Evolutionary conservation across 345 rosid species (phyloP).

Genomic region (Cochlearia excelsa): DNA sequence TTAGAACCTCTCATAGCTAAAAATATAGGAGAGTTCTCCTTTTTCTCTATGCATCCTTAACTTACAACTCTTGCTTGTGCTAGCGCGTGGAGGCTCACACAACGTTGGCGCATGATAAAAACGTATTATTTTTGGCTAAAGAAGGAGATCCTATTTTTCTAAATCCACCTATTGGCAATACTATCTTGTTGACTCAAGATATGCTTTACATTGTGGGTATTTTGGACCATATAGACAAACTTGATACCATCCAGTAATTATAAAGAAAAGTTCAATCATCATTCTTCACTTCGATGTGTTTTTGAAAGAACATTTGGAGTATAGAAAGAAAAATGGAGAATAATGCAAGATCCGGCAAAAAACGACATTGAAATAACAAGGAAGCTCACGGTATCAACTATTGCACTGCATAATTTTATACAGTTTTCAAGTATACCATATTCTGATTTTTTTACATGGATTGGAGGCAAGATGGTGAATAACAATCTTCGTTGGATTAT

Average conservation of each 20-base stretch:
- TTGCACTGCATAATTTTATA: not conserved
- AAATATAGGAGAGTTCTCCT: too few relatives aligned
- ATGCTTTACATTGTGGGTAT: not conserved
- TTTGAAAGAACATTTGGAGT: constrained; percentile 2
- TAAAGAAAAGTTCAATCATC: not conserved
- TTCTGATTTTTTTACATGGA: not conserved
- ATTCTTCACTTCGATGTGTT: not conserved
- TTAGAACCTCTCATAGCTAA: too few relatives aligned
- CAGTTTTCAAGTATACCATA: not conserved
- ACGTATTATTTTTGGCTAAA: not conserved
- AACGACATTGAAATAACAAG: not conserved
- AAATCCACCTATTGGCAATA: not conserved
- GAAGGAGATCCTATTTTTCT: not conserved
- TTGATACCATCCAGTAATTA: not conserved
- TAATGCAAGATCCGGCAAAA: not conserved
- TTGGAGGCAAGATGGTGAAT: not conserved
- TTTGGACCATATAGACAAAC: not conserved
- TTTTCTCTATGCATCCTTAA: too few relatives aligned
- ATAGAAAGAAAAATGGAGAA: not conserved
- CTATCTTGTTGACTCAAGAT: not conserved
- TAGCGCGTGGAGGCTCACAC: too few relatives aligned
- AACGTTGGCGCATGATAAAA: not conserved
- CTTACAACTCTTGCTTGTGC: too few relatives aligned
- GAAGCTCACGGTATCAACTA: not conserved
- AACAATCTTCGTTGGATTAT: not conserved